Evolutionary conservation across 2,329 filamentous ascomycete genomes (phyloP).

Genomic region (Orbilia javanica): DNA sequence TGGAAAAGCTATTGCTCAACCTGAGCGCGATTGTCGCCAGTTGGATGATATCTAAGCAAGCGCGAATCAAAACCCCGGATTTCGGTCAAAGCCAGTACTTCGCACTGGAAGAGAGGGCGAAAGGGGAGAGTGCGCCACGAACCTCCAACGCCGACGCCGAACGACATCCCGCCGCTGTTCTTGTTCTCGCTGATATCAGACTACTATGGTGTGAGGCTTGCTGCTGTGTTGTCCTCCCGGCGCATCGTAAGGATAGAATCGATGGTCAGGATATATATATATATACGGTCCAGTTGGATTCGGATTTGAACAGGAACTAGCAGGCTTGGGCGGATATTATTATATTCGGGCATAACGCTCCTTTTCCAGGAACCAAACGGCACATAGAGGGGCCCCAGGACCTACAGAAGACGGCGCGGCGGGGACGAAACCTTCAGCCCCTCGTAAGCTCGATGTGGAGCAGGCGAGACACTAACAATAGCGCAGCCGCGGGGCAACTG

Average conservation of each 20-base stretch:
- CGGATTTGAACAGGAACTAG: not conserved
- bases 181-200: constrained; percentile 22
- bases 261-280: too few species aligned
- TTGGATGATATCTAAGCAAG: constrained; percentile 54
- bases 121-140: not conserved
- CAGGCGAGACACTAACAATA: constrained; percentile 37
- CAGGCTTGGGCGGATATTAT: not conserved
- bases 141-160: constrained; percentile 58
- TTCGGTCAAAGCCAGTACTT: constrained; percentile 3
- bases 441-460: constrained; percentile 30
- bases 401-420: constrained; percentile 8
- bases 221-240: constrained; percentile 35
- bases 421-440: constrained; percentile 37
- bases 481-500: constrained; percentile 32
- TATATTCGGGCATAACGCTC: not conserved
- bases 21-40: constrained; percentile 47
- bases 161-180: constrained; percentile 58
- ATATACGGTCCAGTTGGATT: too few species aligned
- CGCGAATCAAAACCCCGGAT: not conserved
- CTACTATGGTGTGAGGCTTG: constrained; percentile 36
- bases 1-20: constrained; percentile 51
- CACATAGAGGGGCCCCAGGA: not conserved
- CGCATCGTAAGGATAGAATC: constrained; percentile 48
- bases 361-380: constrained; percentile 32
- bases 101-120: not conserved